Percentiles rank a stretch among this genome's conserved stretches.
These are phyloP conservation scores for Backusella tuberculispora DNA, from an alignment of 192 early-diverging fungal genomes.

Conservation along the genomic window DNA sequence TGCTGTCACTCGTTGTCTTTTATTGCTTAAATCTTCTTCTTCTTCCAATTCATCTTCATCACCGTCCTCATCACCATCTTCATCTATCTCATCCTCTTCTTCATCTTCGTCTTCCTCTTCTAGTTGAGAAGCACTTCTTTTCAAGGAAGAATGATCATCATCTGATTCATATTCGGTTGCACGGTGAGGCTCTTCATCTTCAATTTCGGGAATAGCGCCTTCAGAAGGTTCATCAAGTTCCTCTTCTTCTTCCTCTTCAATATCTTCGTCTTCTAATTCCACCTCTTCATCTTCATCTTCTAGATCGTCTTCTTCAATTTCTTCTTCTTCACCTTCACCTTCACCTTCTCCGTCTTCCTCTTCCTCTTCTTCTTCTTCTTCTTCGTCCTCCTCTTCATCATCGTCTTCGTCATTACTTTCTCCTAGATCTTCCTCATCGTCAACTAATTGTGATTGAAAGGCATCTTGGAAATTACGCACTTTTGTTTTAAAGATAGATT, in stretches of 20 bases:
- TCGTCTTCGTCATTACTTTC: slow-evolving; percentile 14
- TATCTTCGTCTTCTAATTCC: not conserved
- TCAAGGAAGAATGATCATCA: not conserved
- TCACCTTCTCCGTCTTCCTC: not conserved
- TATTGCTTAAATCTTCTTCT: not conserved
- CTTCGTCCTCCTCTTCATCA: not conserved
- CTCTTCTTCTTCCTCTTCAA: not conserved
- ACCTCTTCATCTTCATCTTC: not conserved
- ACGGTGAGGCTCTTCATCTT: not conserved
- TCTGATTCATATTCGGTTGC: not conserved
- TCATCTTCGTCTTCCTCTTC: not conserved
- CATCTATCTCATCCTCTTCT: not conserved
- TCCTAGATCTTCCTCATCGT: slow-evolving; percentile 9
- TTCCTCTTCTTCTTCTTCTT: not conserved
- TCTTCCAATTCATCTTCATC: not conserved
- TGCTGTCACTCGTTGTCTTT: not conserved
- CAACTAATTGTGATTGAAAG: not conserved
- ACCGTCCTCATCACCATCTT: not conserved
- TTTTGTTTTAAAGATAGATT: slow-evolving; percentile 14
- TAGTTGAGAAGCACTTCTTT: not conserved
- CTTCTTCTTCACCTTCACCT: not conserved
- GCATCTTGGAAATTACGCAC: slow-evolving; percentile 16
- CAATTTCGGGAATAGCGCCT: not conserved
- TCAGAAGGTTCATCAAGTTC: not conserved
- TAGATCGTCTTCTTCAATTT: not conserved